Evolutionary conservation across 805 yeast genomes (phyloP).

Genomic region (Pichia pseudocactophila): DNA sequence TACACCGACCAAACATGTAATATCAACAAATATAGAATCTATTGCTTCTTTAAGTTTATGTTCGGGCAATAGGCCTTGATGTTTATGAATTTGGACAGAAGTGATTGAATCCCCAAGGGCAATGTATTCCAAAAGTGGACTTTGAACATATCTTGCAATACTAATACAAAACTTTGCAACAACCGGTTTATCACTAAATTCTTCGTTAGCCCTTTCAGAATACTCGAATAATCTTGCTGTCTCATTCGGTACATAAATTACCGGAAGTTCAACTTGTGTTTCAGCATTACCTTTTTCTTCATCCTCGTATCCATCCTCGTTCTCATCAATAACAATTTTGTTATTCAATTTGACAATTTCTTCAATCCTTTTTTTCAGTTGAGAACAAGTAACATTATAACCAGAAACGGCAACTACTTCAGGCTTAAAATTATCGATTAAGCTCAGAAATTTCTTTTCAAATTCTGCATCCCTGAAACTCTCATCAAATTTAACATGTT

Average conservation of each 20-base stretch:
- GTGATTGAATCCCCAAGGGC: constrained; percentile 67
- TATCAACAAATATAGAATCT: constrained; percentile 80
- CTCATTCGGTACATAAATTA: constrained; percentile 85
- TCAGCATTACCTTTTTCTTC: constrained; percentile 26
- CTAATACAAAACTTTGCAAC: constrained; percentile 80
- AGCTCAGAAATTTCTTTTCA: constrained; percentile 48
- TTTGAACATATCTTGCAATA: constrained; percentile 84
- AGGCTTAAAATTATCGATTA: constrained; percentile 61
- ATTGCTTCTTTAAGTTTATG: constrained; percentile 58
- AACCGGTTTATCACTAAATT: constrained; percentile 77
- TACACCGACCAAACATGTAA: constrained; percentile 84
- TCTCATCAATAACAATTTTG: constrained; percentile 43
- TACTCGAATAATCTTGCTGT: constrained; percentile 83
- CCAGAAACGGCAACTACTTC: constrained; percentile 91
- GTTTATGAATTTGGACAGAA: constrained; percentile 53
- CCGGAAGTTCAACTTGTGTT: constrained; percentile 37
- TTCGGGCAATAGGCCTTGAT: constrained; percentile 61
- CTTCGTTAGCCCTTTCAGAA: constrained; percentile 64
- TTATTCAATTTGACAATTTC: constrained; percentile 46
- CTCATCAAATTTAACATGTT: constrained; percentile 68
- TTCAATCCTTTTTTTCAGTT: constrained; percentile 46
- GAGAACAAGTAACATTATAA: constrained; percentile 63
- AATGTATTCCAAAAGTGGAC: constrained; percentile 86
- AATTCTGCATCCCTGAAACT: constrained; percentile 61
- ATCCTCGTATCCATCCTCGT: constrained; percentile 26